phyloP scores from a whole-genome alignment of 257 asterid genomes.

The Solanum pimpinellifolium region DNA sequence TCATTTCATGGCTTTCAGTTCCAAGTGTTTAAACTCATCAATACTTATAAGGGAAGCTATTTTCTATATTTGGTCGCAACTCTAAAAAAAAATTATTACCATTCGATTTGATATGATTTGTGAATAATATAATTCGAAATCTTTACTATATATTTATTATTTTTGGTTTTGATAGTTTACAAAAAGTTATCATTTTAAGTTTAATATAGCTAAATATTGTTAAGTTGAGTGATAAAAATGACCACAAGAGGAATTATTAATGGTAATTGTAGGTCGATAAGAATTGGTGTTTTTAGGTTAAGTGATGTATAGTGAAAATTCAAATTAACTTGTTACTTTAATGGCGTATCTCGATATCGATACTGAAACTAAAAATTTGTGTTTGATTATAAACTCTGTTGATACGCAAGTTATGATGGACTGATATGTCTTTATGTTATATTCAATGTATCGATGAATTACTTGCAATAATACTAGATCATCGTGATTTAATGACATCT shows the following conservation, averaged over 20 bases:
- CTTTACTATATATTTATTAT: neutral
- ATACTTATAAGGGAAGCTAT: neutral
- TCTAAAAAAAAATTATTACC: neutral
- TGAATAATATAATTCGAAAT: neutral
- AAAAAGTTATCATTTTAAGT: neutral
- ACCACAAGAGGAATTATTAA: neutral
- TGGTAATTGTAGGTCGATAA: neutral
- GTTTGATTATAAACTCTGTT: neutral
- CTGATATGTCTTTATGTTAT: neutral
- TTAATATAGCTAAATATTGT: neutral
- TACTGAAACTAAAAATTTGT: neutral
- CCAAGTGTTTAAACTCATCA: neutral
- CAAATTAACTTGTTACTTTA: neutral
- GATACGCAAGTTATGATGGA: neutral
- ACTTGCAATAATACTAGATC: neutral
- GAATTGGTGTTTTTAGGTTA: neutral
- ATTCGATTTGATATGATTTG: neutral
- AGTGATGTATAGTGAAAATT: neutral
- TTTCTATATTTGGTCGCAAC: neutral
- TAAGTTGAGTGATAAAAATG: neutral
- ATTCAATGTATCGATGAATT: neutral
- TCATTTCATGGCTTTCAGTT: slow-evolving; percentile 16
- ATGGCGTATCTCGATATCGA: neutral
- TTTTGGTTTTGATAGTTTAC: neutral
- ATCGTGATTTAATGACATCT: neutral